Base-by-base conservation (phyloP, 2,329 filamentous ascomycete species). In the Colletotrichum eremochloae region DNA sequence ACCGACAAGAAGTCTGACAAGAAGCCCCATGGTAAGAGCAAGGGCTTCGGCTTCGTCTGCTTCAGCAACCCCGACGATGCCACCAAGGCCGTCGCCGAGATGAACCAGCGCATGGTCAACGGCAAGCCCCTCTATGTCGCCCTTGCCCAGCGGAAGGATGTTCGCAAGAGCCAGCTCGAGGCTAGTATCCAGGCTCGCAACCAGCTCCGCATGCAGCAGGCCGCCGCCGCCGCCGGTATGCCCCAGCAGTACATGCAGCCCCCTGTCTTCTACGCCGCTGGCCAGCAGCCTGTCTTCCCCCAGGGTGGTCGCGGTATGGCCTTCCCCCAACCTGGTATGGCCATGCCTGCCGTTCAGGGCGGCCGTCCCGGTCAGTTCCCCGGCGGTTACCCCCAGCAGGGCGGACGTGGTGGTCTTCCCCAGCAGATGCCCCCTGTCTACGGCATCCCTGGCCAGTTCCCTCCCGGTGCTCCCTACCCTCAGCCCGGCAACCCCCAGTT, bases 31-130 rank as follows among this genome's bases (percentile, higher is more conserved):
- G 96, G 96, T 83, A 98, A 98, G 93, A 97, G 95, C 92, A 99
- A 98, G 90, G 96, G 96, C 83, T 99, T 99, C 83, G 96, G 96
- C 79, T 99, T 99, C 84, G 96, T 99, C 81, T 99, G 96, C 93
- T 99, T 99, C 89, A 96, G 94, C 90, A 98, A 97, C 89, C 95
- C 96, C 73, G 96, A 99, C 80, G 96, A 99, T 84, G 96, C 96
- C 76, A 98, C 96, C 86, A 98, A 98, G 91, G 96, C 96, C 76
- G 96, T 99, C 76, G 95, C 95, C 74, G 96, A 99, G 85, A 98
- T 98, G 94, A 99, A 99, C 89, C 96, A 98, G 89, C 95, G 96
- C 84, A 99, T 99, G 96, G 89, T 98, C 77, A 93, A 95, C 83
- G 90, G 90, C 86, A 99, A 99, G 91, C 96, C 96, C 70, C 89